These are phyloP conservation scores for Leptomonas seymouri DNA, from an alignment of 208 protist species.

Conservation along the genomic window DNA sequence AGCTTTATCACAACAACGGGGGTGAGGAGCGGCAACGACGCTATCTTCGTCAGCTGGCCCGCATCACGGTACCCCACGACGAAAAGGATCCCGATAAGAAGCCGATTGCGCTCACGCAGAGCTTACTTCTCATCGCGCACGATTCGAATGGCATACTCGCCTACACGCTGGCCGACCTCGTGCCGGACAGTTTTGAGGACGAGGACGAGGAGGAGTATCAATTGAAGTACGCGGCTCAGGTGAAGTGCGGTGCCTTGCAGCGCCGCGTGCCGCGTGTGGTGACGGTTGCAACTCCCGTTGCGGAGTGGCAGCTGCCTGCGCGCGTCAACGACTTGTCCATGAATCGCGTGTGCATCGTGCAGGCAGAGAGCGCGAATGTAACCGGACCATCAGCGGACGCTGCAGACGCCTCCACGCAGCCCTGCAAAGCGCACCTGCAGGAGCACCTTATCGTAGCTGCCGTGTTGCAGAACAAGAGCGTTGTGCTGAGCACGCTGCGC, in stretches of 20 bases:
- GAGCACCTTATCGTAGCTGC: constrained; percentile 67
- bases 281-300: constrained; percentile 38
- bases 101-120: constrained; percentile 66
- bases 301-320: constrained; percentile 58
- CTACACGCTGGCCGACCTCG: constrained; percentile 53
- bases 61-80: constrained; percentile 65
- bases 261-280: constrained; percentile 18
- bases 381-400: not conserved
- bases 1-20: not conserved
- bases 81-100: constrained; percentile 85
- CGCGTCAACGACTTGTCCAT: constrained; percentile 81
- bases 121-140: constrained; percentile 69
- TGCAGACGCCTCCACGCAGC: no score
- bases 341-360: constrained; percentile 62
- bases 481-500: constrained; percentile 60
- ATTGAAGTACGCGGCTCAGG: not conserved
- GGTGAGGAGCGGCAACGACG: not conserved
- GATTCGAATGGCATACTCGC: constrained; percentile 62
- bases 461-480: constrained; percentile 76
- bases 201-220: constrained; percentile 11
- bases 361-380: constrained; percentile 27
- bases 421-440: constrained; percentile 41
- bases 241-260: constrained; percentile 13
- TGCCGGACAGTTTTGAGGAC: constrained; percentile 33
- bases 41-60: constrained; percentile 50